Percentiles rank a stretch among this genome's conserved stretches.
Evolutionary conservation across 73 alveolate species (phyloP).

Genomic region (Paramecium biaurelia): DNA sequence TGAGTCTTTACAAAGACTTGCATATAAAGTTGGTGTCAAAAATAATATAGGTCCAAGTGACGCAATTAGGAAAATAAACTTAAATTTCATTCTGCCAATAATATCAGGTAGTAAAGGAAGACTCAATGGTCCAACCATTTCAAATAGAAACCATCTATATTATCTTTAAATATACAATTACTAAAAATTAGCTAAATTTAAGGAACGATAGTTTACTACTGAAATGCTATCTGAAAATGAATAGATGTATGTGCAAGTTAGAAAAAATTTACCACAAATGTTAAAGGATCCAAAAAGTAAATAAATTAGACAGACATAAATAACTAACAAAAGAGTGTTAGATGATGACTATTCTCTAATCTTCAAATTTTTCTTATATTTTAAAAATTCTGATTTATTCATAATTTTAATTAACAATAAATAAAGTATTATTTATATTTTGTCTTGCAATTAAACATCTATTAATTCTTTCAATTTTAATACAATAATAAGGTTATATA

Average conservation of each 20-base stretch:
- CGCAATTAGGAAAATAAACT: conserved; percentile 25
- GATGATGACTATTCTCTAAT: neutral
- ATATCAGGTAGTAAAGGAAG: neutral
- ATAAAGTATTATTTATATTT: too few species aligned
- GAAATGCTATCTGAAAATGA: neutral
- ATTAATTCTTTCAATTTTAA: too few species aligned
- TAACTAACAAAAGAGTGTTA: neutral
- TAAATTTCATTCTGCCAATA: conserved; percentile 33
- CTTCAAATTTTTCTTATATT: neutral
- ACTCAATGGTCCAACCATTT: neutral
- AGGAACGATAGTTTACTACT: neutral
- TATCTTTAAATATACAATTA: neutral
- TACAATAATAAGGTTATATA: too few species aligned
- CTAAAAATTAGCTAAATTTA: neutral
- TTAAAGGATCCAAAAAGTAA: conserved; percentile 7
- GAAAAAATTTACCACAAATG: neutral
- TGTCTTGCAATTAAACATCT: too few species aligned
- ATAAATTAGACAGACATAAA: conserved; percentile 10
- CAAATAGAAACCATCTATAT: neutral
- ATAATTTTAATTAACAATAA: neutral
- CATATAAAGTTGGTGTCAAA: neutral
- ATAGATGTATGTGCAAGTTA: neutral
- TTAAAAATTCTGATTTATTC: neutral
- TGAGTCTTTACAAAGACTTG: neutral
- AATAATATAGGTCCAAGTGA: conserved; percentile 16